Evolutionary conservation across 306 rosid genomes (phyloP), one percentile per base, ranked within the genome.

Genomic region (Trifolium subterraneum): DNA sequence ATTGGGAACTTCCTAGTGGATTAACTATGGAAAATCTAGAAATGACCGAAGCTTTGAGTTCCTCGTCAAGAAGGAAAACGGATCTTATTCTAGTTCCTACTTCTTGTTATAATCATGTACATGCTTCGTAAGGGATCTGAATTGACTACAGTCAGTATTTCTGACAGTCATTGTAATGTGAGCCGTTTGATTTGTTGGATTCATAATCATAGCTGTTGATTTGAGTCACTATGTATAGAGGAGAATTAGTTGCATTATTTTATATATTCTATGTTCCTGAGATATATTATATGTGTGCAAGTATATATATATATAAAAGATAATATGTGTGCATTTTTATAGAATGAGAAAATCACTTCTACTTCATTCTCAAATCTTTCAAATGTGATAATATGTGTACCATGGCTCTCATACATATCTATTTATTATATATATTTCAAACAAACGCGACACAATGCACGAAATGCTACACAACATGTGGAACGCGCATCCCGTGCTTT

Each of bases 1-100:
- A 75, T 16, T 75, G 74, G 78, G 18, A 81, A 56, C 59, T 76
- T 70, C 81, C 84, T 12, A 29, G 7, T 61, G 84, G 77, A 75
- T 25, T 42, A 11, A 76, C 48, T 2, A 44, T n/a, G 38, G 81
- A 70, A 23, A 60, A 64, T 1, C 36, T 70, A 19, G 84, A 81
- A 33, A 75, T 75, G 74, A 22, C 39, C 23, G 84, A 65, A 65
- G 1, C 52, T 20, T 2, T 64, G 51, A 64, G 70, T 11, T 19
- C 70, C 5, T 39, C 70, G 4, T 18, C 70, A 22, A 39, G 70
- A 64, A 64, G 70, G 6, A 64, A 64, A 64, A 39, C 33, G 2
- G 70, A 64, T 38, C 9, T 64, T 18, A 64, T 19, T 2, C 44
- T 64, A 39, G 70, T 64, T 39, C 70, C 70, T 2, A 10, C 39